A percentile compares a stretch with the other conserved stretches of the same genome.
Conservation (phyloP, 768 basidiomycete genomes). For the Termitomyces sp. region DNA sequence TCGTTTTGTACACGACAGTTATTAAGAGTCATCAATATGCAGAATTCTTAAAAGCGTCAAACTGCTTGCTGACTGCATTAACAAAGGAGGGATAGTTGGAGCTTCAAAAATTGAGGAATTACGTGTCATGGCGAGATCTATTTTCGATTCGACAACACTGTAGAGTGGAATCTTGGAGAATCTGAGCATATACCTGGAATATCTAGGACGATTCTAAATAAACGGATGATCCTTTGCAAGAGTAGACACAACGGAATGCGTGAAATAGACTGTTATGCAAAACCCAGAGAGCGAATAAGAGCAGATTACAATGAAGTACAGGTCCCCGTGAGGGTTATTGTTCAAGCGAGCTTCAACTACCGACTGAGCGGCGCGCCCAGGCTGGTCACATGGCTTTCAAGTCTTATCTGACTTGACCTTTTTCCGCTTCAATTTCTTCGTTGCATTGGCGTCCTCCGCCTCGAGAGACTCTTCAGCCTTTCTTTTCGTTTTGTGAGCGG, state of each 20-base stretch:
- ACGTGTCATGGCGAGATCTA: constrained; percentile 11
- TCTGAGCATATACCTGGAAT: neutral
- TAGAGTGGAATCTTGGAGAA: constrained; percentile 6
- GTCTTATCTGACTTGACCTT: constrained; percentile 40
- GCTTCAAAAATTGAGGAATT: constrained; percentile 11
- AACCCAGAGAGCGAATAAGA: constrained; percentile 1
- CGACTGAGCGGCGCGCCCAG: neutral
- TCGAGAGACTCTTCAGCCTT: constrained; percentile 33
- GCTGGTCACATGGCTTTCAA: constrained; percentile 1
- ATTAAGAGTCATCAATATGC: neutral
- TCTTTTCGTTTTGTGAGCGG: constrained; percentile 30
- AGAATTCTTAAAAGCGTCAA: constrained; percentile 17
- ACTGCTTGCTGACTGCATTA: constrained; percentile 9
- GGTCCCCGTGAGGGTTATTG: neutral
- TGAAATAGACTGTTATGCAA: neutral
- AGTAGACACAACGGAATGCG: neutral
- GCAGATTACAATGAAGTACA: constrained; percentile 4
- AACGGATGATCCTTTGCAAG: neutral
- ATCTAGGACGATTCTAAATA: constrained; percentile 3
- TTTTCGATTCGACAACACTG: constrained; percentile 9
- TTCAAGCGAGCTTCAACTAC: neutral
- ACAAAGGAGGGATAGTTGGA: neutral
- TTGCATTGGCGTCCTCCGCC: constrained; percentile 19
- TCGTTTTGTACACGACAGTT: neutral
- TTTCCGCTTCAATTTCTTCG: constrained; percentile 40